Evolutionary conservation across 768 basidiomycete genomes (phyloP).

Genomic region (Candolleomyces eurysporus): DNA sequence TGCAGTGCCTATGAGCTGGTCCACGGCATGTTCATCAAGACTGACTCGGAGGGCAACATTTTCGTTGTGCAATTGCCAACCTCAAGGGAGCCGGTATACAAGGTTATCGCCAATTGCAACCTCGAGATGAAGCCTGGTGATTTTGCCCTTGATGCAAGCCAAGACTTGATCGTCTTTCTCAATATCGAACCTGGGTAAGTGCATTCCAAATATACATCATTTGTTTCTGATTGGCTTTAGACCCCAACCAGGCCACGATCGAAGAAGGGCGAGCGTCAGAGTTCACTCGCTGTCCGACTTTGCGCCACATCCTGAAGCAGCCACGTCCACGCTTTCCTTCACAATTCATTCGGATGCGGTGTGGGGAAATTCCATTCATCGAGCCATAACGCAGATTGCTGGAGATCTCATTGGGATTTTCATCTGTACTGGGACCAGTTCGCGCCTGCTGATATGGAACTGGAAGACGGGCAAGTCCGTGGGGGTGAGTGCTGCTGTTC

Average conservation of each 20-base stretch:
- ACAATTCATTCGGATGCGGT: slow-evolving; percentile 20
- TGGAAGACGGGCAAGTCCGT: slow-evolving; percentile 45
- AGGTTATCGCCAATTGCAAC: slow-evolving; percentile 25
- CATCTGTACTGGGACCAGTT: slow-evolving; percentile 24
- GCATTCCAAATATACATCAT: background rate
- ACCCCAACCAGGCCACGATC: slow-evolving; percentile 6
- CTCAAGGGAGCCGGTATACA: slow-evolving; percentile 12
- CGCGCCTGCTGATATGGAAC: slow-evolving; percentile 46
- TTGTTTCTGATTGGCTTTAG: slow-evolving; percentile 2
- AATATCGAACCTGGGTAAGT: slow-evolving; percentile 15
- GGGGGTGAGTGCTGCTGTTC: slow-evolving; percentile 33
- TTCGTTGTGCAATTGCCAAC: slow-evolving; percentile 24
- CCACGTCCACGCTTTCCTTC: slow-evolving; percentile 23
- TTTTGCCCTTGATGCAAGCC: slow-evolving; percentile 65
- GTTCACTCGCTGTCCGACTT: slow-evolving; percentile 44
- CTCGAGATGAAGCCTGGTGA: slow-evolving; percentile 45
- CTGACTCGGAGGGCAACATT: slow-evolving; percentile 17
- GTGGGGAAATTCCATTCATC: slow-evolving; percentile 19
- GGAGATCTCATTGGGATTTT: slow-evolving; percentile 54
- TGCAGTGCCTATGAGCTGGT: slow-evolving; percentile 58
- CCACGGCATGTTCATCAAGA: slow-evolving; percentile 54
- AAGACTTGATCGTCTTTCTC: slow-evolving; percentile 53
- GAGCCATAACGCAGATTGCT: slow-evolving; percentile 47
- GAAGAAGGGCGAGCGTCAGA: slow-evolving; percentile 28
- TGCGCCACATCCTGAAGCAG: slow-evolving; percentile 41